Percentiles rank a stretch among this genome's conserved stretches.
These are phyloP conservation scores for Cladosporium phlei DNA, from an alignment of 2,329 filamentous ascomycete genomes.

Conservation along the genomic window DNA sequence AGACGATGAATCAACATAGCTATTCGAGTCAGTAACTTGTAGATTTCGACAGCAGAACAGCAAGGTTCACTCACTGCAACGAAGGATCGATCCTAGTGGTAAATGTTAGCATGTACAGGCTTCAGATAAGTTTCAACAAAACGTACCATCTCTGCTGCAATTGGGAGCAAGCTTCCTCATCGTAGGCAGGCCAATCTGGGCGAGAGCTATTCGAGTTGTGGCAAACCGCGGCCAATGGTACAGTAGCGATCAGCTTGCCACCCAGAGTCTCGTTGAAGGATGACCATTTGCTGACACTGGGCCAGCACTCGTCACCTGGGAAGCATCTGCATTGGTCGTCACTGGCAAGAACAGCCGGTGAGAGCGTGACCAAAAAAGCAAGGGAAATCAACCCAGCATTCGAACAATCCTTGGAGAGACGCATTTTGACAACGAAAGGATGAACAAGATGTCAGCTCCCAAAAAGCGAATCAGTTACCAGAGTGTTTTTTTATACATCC, in stretches of 20 bases:
- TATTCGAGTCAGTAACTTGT: neutral
- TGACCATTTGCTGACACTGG: slow-evolving; percentile 43
- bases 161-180: slow-evolving; percentile 1
- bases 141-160: slow-evolving; percentile 8
- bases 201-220: slow-evolving; percentile 35
- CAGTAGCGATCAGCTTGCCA: slow-evolving; percentile 49
- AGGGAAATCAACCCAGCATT: neutral
- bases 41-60: neutral
- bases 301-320: slow-evolving; percentile 53
- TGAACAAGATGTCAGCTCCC: neutral
- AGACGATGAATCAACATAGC: slow-evolving; percentile 32
- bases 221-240: slow-evolving; percentile 51
- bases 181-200: slow-evolving; percentile 7
- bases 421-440: neutral
- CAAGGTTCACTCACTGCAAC: slow-evolving; percentile 1
- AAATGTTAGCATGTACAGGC: neutral
- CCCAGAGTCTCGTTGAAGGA: slow-evolving; percentile 50
- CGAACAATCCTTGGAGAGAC: neutral
- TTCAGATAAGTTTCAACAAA: too few relatives aligned
- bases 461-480: neutral
- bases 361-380: slow-evolving; percentile 2
- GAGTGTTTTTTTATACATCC: neutral
- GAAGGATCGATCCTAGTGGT: slow-evolving; percentile 4
- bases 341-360: neutral
- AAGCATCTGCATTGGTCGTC: slow-evolving; percentile 42